A percentile compares a stretch with the other conserved stretches of the same genome.
phyloP scores from a whole-genome alignment of 2,329 filamentous ascomycete genomes.

The Exophiala phaeomuriformis region DNA sequence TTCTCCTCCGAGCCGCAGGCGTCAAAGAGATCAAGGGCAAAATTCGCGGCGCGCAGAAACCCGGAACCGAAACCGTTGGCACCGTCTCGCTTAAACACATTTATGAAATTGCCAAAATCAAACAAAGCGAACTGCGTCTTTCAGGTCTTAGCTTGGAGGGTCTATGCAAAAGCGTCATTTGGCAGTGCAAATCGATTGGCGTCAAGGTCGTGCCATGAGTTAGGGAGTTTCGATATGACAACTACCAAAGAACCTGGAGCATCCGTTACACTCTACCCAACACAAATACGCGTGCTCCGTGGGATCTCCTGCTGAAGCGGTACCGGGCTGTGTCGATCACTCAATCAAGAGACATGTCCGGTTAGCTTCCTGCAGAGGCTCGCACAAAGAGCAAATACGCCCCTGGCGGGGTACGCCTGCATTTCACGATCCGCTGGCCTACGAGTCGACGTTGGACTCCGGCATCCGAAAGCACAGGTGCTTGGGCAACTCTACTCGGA shows the following conservation, averaged over 20 bases:
- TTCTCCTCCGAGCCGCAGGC: constrained; percentile 76
- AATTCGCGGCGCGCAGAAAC: constrained; percentile 64
- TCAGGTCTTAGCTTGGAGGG: constrained; percentile 65
- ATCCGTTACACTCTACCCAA: too few relatives aligned
- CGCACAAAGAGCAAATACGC: not conserved
- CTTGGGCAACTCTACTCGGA: not conserved
- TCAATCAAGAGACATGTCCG: not conserved
- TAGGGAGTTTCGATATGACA: too few relatives aligned
- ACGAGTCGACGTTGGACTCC: too few relatives aligned
- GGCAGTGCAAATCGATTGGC: constrained; percentile 67
- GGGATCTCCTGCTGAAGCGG: not conserved
- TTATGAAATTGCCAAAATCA: constrained; percentile 96
- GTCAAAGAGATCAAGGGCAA: constrained; percentile 65
- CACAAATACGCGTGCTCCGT: too few relatives aligned
- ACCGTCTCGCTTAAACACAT: constrained; percentile 88
- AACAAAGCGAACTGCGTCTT: constrained; percentile 68
- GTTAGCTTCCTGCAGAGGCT: not conserved
- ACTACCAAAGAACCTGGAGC: too few relatives aligned
- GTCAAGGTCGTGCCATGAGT: constrained; percentile 55
- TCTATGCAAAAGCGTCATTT: constrained; percentile 66
- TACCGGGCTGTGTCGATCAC: not conserved
- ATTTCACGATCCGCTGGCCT: too few relatives aligned
- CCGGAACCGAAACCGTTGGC: constrained; percentile 71
- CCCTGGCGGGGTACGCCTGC: too few relatives aligned
- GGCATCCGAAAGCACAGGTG: not conserved